Evolutionary conservation across 1,139 yeast genomes (phyloP), one percentile per base, ranked within the genome.

Genomic region (Yamadazyma diddensiae): DNA sequence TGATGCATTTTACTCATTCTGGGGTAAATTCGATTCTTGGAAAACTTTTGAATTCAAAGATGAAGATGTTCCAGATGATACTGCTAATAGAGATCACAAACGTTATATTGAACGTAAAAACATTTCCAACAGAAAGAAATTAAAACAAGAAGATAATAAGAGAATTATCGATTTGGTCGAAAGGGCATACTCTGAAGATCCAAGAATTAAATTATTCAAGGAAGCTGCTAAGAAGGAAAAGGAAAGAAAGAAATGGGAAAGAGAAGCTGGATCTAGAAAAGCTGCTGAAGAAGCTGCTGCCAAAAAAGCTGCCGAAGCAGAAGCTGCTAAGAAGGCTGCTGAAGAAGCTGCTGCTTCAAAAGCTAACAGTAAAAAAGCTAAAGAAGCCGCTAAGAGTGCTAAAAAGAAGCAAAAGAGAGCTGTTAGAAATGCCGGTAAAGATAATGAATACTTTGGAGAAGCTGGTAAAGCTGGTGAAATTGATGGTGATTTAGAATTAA

Each of bases 1-100:
- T 36, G 98, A 92, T 54, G 71, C 66, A 29, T 94, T 92, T 70
- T 92, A 92, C 73, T 69, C 74, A 38, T 87, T 86, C 74, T 92
- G 94, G 92, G 88, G 88, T 65, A 83, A 84, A 62, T 87, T 92
- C 52, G 97, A 92, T 61, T 92, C 98, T 20, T 92, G 99, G 99
- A 87, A 95, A 73, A 73, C 96, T 29, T 92, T 92, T 58, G 99
- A 92, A 70, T 92, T 90, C 70, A 79, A 90, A 62, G 99, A 92
- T 58, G 98, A 92, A 71, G 99, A 92, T 60, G 97, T 90, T 55
- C 99, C 99, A 47, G 99, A 92, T 71, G 99, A 92, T 68, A 85
- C 97, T 42, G 86, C 95, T 43, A 94, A 92, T 79, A 88, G 99
- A 76, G 98, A 92, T 62, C 95, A 92, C 77, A 92, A 92, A 75